These are phyloP conservation scores for Bremia lactucae DNA, from an alignment of 352 stramenopile genomes.

Conservation along the genomic window DNA sequence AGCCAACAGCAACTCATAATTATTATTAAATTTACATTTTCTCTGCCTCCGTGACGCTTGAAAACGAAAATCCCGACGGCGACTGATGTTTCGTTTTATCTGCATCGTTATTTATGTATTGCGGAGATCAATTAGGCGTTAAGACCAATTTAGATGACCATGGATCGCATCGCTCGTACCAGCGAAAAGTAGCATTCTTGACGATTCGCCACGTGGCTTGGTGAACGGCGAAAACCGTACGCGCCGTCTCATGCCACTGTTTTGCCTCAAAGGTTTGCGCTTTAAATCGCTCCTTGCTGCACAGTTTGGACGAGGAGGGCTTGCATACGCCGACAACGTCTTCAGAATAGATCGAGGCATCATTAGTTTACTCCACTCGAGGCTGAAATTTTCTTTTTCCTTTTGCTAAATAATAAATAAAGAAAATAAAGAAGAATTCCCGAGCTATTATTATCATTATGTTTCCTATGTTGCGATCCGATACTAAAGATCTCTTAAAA, in stretches of 20 bases:
- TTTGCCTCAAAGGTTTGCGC: slow-evolving; percentile 16
- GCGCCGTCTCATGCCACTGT: slow-evolving; percentile 20
- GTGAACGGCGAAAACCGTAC: slow-evolving; percentile 76
- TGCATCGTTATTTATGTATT: slow-evolving; percentile 5
- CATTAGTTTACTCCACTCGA: too few species aligned
- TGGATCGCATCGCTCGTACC: slow-evolving; percentile 6
- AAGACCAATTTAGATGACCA: not conserved
- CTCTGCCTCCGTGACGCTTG: slow-evolving; percentile 18
- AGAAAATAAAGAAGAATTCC: too few species aligned
- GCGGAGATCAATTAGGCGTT: not conserved
- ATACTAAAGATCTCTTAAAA: too few species aligned
- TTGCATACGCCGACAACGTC: slow-evolving; percentile 25
- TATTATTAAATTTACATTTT: slow-evolving; percentile 16
- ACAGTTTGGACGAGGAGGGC: slow-evolving; percentile 7
- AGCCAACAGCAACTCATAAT: not conserved
- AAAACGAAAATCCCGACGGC: slow-evolving; percentile 32
- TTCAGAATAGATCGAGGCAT: slow-evolving; percentile 61
- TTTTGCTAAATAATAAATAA: too few species aligned
- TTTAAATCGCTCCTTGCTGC: slow-evolving; percentile 11
- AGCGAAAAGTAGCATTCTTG: slow-evolving; percentile 4
- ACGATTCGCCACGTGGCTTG: slow-evolving; percentile 23
- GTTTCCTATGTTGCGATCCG: too few species aligned
- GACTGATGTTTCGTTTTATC: slow-evolving; percentile 11
- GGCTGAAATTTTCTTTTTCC: too few species aligned
- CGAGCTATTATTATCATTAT: too few species aligned